Base-by-base conservation (phyloP, 768 basidiomycete species). In the Tylopilus rubrobrunneus region DNA sequence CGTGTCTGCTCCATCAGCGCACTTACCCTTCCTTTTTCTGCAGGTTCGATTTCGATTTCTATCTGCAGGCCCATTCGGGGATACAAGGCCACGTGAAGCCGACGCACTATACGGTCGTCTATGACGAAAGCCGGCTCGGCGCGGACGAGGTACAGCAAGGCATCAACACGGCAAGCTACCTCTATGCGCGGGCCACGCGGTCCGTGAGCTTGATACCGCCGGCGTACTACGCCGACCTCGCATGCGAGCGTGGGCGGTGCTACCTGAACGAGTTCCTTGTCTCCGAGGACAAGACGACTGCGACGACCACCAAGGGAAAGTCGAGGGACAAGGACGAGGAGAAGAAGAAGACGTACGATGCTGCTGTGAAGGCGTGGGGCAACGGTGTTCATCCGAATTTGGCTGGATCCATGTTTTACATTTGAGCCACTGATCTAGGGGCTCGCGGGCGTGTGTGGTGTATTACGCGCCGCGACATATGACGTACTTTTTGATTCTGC, bases 181-280 rank as follows among this genome's bases (percentile, higher is more conserved):
- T 89, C 14, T 94, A 89, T 59, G 89, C 86, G 1, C 80, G 91
- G 5, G 89, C 90, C 1, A 94, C 89, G 4, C 86, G 88, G 61
- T 86, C 89, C 0, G 92, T 94, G 29, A 89, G 87, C 63, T 73
- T 92, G 23, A 77, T 91, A 11, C 89, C 90, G 0, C 79, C 89
- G 0, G 89, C 89, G 0, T 89, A 89, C 63, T 90, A 89, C 60
- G 86, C 88, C 7, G 89, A 92, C 69, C 69, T 92, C 48, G 90
- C 88, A 1, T 91, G 89, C 65, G 89, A 92, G 69, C 75, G 90
- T 10, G 90, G 86, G 0, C 71, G 89, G 36, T 86, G 77, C 63
- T 92, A 90, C 62, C 59, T 92, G 39, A 87, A 90, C 56, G 83
- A 85, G 1, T 84, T 89, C 48, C 67, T 92, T 66, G 79, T 72